Conservation (phyloP, 176 grass and related monocot species). For the Hsuehochloa calcarea region DNA sequence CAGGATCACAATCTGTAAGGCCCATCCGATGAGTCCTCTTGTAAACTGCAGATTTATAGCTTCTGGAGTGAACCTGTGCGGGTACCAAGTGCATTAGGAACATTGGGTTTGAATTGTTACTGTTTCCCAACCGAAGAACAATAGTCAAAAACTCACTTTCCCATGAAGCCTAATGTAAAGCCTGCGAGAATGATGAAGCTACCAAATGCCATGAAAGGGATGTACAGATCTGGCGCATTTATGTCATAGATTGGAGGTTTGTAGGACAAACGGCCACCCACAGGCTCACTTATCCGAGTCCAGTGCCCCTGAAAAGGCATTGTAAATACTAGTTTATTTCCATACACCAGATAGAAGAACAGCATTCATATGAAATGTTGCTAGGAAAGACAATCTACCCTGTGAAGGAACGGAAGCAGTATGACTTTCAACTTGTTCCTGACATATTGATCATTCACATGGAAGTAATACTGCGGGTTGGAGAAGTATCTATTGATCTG, state of each 20-base stretch:
- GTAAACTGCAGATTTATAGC: constrained; percentile 80
- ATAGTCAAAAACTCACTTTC: constrained; percentile 55
- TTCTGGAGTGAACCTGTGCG: constrained; percentile 78
- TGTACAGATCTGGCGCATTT: constrained; percentile 93
- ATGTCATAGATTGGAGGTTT: constrained; percentile 95
- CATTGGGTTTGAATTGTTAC: neutral
- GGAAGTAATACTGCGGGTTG: constrained; percentile 93
- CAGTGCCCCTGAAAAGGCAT: constrained; percentile 70
- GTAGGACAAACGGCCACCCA: constrained; percentile 75
- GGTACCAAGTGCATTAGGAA: neutral
- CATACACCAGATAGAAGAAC: neutral
- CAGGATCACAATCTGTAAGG: constrained; percentile 61
- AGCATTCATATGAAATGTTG: neutral
- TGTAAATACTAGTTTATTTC: neutral
- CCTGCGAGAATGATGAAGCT: constrained; percentile 80
- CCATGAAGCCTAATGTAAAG: constrained; percentile 69
- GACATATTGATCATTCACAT: constrained; percentile 95
- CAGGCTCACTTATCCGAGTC: constrained; percentile 86
- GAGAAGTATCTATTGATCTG: constrained; percentile 82
- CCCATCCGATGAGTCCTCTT: constrained; percentile 67
- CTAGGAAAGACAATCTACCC: constrained; percentile 41
- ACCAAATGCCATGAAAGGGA: constrained; percentile 92
- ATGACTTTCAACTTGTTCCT: constrained; percentile 91
- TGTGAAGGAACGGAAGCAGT: constrained; percentile 84
- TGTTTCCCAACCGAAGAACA: neutral